phyloP scores from a whole-genome alignment of 2,329 filamentous ascomycete species.

The Aspergillus sp. region DNA sequence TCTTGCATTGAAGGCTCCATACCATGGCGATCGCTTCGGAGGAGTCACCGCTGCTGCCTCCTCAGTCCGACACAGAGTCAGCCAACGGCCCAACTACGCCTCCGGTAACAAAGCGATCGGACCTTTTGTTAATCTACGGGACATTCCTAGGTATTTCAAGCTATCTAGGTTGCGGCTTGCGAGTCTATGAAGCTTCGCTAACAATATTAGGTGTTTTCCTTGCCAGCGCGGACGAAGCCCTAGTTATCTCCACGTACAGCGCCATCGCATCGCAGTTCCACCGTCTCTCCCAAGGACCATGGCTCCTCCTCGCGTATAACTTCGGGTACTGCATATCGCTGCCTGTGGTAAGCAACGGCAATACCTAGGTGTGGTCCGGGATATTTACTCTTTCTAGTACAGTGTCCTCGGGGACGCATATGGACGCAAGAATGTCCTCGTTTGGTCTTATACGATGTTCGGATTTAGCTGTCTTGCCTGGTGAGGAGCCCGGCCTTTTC shows the following conservation, averaged over 20 bases:
- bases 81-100: too few species aligned
- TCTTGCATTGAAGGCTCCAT: too few species aligned
- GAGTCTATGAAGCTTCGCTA: not conserved
- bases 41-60: too few species aligned
- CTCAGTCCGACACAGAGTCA: too few species aligned
- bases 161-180: not conserved
- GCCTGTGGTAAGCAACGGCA: constrained; percentile 27
- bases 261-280: constrained; percentile 49
- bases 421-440: constrained; percentile 42
- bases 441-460: constrained; percentile 36
- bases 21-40: too few species aligned
- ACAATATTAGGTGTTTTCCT: constrained; percentile 56
- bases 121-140: not conserved
- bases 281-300: constrained; percentile 41
- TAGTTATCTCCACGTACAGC: constrained; percentile 65
- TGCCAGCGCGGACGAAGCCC: constrained; percentile 59
- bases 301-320: constrained; percentile 47
- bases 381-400: constrained; percentile 24
- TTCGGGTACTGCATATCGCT: constrained; percentile 44
- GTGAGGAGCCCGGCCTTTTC: not conserved
- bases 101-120: not conserved
- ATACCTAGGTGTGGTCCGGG: not conserved
- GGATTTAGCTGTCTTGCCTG: constrained; percentile 22
- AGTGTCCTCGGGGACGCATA: constrained; percentile 49
- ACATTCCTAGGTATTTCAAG: constrained; percentile 2